These are phyloP conservation scores for Terana coerulea DNA, from an alignment of 768 basidiomycete species.

Conservation along the genomic window DNA sequence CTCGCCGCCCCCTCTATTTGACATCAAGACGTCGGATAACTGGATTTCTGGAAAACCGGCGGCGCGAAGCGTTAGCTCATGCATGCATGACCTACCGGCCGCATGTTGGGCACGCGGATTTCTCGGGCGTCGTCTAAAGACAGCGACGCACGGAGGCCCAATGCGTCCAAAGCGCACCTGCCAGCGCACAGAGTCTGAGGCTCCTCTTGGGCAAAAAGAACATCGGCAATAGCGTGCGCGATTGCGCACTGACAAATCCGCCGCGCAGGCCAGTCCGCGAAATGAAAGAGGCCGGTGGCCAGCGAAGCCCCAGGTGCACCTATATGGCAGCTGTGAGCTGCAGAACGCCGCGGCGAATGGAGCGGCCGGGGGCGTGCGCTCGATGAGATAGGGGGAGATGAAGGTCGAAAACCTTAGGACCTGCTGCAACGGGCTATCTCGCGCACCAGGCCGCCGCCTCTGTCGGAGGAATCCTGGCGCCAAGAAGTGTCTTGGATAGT, in stretches of 20 bases:
- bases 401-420: too few species aligned
- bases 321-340: not conserved
- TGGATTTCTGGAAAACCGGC: not conserved
- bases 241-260: too few species aligned
- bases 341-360: not conserved
- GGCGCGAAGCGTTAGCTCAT: not conserved
- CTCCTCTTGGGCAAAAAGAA: too few species aligned
- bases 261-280: conserved; percentile 1
- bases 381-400: too few species aligned
- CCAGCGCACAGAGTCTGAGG: too few species aligned
- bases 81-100: not conserved
- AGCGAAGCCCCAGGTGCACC: conserved; percentile 1
- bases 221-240: too few species aligned
- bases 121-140: not conserved
- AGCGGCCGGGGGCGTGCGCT: not conserved
- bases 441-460: too few species aligned
- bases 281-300: not conserved
- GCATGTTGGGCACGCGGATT: not conserved
- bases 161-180: too few species aligned
- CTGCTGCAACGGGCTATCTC: too few species aligned
- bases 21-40: not conserved
- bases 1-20: not conserved
- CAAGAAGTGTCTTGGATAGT: too few species aligned
- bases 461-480: too few species aligned
- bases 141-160: not conserved